Base-by-base conservation (phyloP, 139 green algal species). In the Limnomonas spitsbergensis region DNA sequence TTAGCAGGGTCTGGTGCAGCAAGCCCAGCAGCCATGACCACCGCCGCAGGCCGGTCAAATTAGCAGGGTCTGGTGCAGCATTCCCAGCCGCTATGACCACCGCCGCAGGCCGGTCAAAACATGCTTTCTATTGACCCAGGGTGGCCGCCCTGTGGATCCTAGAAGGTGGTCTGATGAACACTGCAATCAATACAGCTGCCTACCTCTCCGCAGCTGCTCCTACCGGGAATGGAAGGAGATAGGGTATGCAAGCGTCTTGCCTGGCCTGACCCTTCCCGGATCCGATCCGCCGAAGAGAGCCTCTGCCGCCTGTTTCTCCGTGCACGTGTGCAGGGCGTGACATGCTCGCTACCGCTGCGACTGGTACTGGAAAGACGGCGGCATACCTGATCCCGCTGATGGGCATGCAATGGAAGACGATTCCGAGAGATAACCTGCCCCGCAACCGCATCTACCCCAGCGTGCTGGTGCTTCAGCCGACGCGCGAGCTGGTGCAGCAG, bases 401-500 rank as follows among this genome's bases (percentile, higher is more conserved):
- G 7, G 47, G 69, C 1, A 20, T 53, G 29, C 69, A 90, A 3
- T 68, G 80, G 27, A 14, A 61, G 47, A 61, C 47, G 20, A n/a
- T n/a, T n/a, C 47, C 14, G 47, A 14, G 47, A 61, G 47, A 61
- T 61, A 20, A 34, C 31, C 27, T 71, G 2, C 39, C 75, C 2
- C 69, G 61, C 53, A 86, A 86, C 81, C 72, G 32, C n/a, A 79
- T 76, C 1, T 61, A 69, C 69, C 85, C 85, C 1, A 40, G 76
- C 1, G 84, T 73, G 1, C 39, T 90, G 27, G 40, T 96, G 42
- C 80, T 95, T 53, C 87, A 85, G 40, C 91, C 91, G 20, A 94
- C 89, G 0, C 73, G 88, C 0, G 91, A 96, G 85, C 86, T 96
- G n/a, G 90, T 79, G 61, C 53, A 89, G 73, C 91, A 95, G 84